Evolutionary conservation across 2,329 filamentous ascomycete species (phyloP).

Genomic region (Botrytis fabae): DNA sequence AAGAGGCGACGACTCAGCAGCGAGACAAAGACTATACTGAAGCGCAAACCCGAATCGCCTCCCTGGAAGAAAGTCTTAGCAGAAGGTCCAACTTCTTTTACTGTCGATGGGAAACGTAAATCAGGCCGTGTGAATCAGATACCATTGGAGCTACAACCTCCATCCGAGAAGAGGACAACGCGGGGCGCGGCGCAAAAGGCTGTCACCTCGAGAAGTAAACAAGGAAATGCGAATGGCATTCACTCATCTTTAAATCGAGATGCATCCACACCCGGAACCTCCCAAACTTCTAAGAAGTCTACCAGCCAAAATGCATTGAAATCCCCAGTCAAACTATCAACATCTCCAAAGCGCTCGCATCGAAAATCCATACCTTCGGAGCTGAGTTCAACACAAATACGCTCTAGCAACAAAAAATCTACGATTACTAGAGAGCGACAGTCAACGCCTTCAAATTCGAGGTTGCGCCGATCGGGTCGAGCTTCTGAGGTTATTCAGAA

Average conservation of each 20-base stretch:
- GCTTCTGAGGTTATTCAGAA: conserved; percentile 30
- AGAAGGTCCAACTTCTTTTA: conserved; percentile 84
- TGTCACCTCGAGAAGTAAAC: conserved; percentile 35
- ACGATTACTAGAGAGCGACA: conserved; percentile 29
- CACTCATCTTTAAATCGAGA: conserved; percentile 30
- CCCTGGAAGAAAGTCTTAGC: conserved; percentile 88
- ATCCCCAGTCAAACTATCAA: conserved; percentile 31
- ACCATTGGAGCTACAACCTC: conserved; percentile 54
- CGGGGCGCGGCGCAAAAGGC: conserved; percentile 47
- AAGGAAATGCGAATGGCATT: conserved; percentile 31
- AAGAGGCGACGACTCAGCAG: conserved; percentile 65
- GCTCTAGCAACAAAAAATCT: conserved; percentile 32
- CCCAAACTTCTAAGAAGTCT: conserved; percentile 31
- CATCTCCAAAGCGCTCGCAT: conserved; percentile 37
- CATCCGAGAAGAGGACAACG: conserved; percentile 53
- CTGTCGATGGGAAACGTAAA: conserved; percentile 68
- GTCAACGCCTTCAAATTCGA: conserved; percentile 29
- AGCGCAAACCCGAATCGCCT: conserved; percentile 67
- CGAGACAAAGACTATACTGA: conserved; percentile 48
- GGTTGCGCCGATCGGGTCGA: conserved; percentile 33
- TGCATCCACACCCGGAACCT: conserved; percentile 25
- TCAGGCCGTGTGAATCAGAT: conserved; percentile 63
- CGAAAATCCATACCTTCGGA: conserved; percentile 37
- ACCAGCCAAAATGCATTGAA: conserved; percentile 29
- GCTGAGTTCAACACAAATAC: conserved; percentile 31